These are phyloP conservation scores for Phaeomoniella chlamydospora DNA, from an alignment of 2,329 filamentous ascomycete species.

Conservation along the genomic window DNA sequence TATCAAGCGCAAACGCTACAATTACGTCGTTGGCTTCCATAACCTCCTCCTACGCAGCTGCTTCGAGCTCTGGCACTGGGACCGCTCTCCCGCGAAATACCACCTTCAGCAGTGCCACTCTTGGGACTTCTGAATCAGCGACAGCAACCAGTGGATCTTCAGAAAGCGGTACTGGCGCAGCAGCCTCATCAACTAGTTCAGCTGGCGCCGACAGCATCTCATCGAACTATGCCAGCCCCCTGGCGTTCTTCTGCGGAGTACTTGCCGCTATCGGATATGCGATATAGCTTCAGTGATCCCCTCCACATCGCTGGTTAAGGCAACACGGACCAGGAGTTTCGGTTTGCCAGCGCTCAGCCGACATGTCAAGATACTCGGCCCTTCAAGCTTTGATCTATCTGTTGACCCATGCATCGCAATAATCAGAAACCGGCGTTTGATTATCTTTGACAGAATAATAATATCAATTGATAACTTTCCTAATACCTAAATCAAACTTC, in stretches of 20 bases:
- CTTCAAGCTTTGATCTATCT: too few relatives aligned
- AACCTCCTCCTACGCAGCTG: conserved; percentile 4
- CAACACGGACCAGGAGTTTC: too few relatives aligned
- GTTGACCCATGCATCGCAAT: too few relatives aligned
- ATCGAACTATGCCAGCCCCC: neutral
- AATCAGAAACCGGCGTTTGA: too few relatives aligned
- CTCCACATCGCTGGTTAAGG: too few relatives aligned
- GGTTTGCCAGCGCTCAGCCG: too few relatives aligned
- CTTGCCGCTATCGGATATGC: neutral
- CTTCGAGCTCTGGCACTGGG: conserved; percentile 33
- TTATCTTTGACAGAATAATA: too few relatives aligned
- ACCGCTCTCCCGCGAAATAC: conserved; percentile 44
- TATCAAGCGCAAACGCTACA: conserved; percentile 5
- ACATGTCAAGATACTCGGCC: too few relatives aligned
- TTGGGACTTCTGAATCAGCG: neutral
- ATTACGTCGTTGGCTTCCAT: conserved; percentile 6
- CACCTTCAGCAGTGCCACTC: conserved; percentile 10
- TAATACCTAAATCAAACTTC: too few relatives aligned
- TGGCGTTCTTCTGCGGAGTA: neutral
- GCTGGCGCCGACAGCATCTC: neutral
- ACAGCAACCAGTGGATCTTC: neutral
- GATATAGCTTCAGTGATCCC: too few relatives aligned
- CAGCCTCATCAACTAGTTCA: neutral
- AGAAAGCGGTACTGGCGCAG: neutral
- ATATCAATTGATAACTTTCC: too few relatives aligned